Evolutionary conservation across 805 yeast genomes (phyloP), one percentile per base, ranked within the genome.

Genomic region (Candida caryicola): DNA sequence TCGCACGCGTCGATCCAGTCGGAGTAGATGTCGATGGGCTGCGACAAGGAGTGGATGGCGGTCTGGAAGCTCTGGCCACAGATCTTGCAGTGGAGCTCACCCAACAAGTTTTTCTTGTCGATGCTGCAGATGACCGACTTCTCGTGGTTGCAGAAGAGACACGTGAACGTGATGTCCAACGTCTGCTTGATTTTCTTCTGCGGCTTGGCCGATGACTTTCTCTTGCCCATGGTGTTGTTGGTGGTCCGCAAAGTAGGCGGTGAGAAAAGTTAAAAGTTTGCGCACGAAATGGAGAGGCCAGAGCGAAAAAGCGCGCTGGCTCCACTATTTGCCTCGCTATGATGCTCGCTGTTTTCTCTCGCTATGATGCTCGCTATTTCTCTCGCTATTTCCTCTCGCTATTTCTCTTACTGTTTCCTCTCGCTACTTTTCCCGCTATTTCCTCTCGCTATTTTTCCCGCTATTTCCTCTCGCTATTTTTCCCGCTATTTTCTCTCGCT

Each of bases 1-100:
- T 85, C 95, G 64, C 91, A 85, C 1, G 98, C 98, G 69, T 91
- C 99, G 37, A 88, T 88, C 99, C 99, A 91, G 60, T 91, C 98
- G 34, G 95, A 83, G 58, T 91, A 91, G 12, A 91, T 85, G 64
- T 91, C 99, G 29, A 91, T 89, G 0, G 99, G 96, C 41, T 86
- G 96, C 12, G 88, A 79, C 36, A 84, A 68, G 3, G 87, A 77
- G 59, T 87, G 87, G 50, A 90, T 87, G 33, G 89, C 79, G 3
- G 95, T 79, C 60, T 90, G 97, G 69, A 93, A 91, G 27, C 79
- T 76, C 60, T 90, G 97, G 0, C 97, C 97, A 59, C 99, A 91
- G 23, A 89, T 83, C 57, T 93, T 93, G 62, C 99, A 91, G 46
- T 77, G 80, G 42, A 93, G 64, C 17, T 83, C 79, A 16, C 98